Conservation (phyloP, 139 green algal genomes). For the Bryopsis sp. region DNA sequence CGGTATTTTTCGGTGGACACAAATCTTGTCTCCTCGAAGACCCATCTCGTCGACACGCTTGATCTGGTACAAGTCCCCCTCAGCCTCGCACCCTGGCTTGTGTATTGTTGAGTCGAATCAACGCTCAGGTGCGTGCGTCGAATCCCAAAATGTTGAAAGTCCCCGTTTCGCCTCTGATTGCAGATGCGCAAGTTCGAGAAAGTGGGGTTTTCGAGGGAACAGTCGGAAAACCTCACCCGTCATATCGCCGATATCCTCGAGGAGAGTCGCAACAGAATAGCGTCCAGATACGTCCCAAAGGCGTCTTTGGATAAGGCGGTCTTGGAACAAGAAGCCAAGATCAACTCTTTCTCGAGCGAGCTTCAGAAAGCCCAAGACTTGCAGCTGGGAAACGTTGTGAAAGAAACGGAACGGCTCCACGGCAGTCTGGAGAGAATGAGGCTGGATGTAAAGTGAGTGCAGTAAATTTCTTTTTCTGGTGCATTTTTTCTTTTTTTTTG, state of each 20-base stretch:
- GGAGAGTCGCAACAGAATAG: constrained; percentile 51
- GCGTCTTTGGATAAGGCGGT: constrained; percentile 64
- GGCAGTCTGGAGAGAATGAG: constrained; percentile 79
- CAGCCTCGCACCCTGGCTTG: no score
- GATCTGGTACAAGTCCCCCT: no score
- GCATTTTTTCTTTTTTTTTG: no score
- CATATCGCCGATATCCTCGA: constrained; percentile 63
- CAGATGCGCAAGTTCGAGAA: constrained; percentile 37
- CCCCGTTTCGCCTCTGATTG: no score
- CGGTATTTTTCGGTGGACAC: no score
- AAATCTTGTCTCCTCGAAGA: no score
- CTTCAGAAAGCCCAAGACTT: constrained; percentile 70
- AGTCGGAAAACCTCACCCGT: constrained; percentile 53
- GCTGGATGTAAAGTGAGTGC: constrained; percentile 63
- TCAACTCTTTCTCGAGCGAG: constrained; percentile 65
- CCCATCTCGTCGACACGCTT: no score
- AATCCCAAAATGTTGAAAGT: no score
- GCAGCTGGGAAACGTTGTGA: constrained; percentile 41
- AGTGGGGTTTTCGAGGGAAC: constrained; percentile 38
- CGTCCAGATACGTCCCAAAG: constrained; percentile 55
- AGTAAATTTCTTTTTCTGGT: not conserved
- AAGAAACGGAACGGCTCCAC: constrained; percentile 79
- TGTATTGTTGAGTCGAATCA: no score
- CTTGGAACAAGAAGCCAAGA: constrained; percentile 55
- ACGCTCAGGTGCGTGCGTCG: no score